phyloP scores from a whole-genome alignment of 257 asterid species.

The Salvia miltiorrhiza region DNA sequence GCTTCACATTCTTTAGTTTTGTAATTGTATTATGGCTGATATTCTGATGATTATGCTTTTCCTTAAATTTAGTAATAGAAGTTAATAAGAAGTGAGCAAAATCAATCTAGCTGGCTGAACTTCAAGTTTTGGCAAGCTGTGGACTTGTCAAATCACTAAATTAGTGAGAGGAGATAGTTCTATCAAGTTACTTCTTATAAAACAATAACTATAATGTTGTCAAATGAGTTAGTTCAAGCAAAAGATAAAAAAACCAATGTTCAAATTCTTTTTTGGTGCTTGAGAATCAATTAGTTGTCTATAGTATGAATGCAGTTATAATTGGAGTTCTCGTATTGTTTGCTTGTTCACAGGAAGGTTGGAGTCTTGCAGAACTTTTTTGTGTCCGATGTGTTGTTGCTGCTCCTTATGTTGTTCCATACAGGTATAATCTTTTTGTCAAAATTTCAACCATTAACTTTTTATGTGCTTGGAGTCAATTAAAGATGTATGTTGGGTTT shows the following conservation, averaged over 20 bases:
- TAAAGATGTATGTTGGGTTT: neutral
- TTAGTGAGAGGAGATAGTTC: neutral
- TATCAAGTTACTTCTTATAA: neutral
- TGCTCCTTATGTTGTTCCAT: conserved; percentile 96
- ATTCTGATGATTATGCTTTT: too few relatives aligned
- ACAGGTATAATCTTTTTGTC: conserved; percentile 52
- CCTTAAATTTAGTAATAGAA: too few relatives aligned
- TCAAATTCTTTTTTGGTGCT: neutral
- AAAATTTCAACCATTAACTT: neutral
- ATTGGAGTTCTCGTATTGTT: conserved; percentile 2
- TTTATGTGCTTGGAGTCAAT: conserved; percentile 1
- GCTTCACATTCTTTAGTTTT: neutral
- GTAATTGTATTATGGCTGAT: conserved; percentile 9
- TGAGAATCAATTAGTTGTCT: neutral
- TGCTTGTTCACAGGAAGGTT: conserved; percentile 73
- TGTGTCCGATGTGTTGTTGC: conserved; percentile 71
- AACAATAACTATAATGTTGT: conserved; percentile 2
- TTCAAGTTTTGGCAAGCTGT: conserved; percentile 2
- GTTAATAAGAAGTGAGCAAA: too few relatives aligned
- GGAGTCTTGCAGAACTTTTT: conserved; percentile 96
- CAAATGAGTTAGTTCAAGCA: conserved; percentile 14
- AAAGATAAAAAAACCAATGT: conserved; percentile 13
- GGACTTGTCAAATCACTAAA: neutral
- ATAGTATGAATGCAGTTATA: neutral
- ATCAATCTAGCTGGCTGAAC: too few relatives aligned